Base-by-base conservation (phyloP, 2,329 filamentous ascomycete genomes). In the Penicillium sp. region DNA sequence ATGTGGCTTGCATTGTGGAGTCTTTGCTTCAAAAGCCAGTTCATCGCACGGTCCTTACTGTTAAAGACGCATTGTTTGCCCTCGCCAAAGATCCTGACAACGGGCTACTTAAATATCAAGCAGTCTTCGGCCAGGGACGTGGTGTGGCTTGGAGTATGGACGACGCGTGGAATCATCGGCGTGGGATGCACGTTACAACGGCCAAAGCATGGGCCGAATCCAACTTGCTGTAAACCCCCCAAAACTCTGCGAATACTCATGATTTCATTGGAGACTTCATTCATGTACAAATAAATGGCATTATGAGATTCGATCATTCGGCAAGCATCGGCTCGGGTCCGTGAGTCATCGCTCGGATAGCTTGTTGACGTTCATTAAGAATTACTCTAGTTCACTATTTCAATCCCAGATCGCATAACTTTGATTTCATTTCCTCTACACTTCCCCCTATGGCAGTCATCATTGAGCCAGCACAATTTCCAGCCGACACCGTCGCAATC, bases 401-500 rank as follows among this genome's bases (percentile, higher is more conserved):
- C 8, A 30, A 2, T 2, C 4, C 24, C 38, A 24, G 9, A 19
- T 22, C 8, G 22, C 15, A 3, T 17, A 8, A 9, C 15, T 30
- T 12, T 9, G n/a, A 49, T 24, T 22, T 44, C 19, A n/a, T 4
- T 30, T 4, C 1, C 26, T 28, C 22, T 49, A 7, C 12, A 30
- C 1, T 4, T 17, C 8, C 15, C 8, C 13, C 15, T 10, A 68
- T 70, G 68, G 26, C 61, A 19, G 54, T 70, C 63, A 69, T 58
- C 15, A 79, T 83, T 58, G 63, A 63, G 26, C 68, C 70, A 12
- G 83, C 82, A 6, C 64, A 67, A 26, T 80, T 79, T 24, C 72
- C 78, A 24, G 57, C 72, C 44, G 84, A 87, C 60, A 68, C 81
- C 26, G 56, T 70, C 24, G 73, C 73, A 19, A 77, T 84, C 72